These are phyloP conservation scores for Exophiala phaeomuriformis DNA, from an alignment of 2,329 filamentous ascomycete genomes.

Conservation along the genomic window DNA sequence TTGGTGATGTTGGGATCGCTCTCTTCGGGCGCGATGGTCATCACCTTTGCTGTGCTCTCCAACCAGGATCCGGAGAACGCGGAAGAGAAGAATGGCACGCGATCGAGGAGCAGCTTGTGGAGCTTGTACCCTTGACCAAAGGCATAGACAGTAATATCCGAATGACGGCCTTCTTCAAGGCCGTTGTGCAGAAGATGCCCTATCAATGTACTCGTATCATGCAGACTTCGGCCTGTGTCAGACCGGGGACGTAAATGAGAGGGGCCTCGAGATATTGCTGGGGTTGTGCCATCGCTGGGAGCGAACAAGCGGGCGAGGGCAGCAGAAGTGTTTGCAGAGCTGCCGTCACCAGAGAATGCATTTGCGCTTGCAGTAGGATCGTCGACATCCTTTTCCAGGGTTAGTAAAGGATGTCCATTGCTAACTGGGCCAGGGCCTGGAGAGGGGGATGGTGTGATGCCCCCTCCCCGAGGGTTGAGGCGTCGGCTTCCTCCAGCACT, in stretches of 20 bases:
- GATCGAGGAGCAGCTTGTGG: constrained; percentile 49
- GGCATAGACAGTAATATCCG: constrained; percentile 48
- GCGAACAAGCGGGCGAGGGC: constrained; percentile 30
- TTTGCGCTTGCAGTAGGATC: constrained; percentile 25
- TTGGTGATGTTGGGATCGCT: constrained; percentile 49
- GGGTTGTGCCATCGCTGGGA: constrained; percentile 21
- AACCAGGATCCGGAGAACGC: constrained; percentile 51
- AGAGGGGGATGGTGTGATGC: constrained; percentile 9
- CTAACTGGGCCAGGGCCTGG: constrained; percentile 10
- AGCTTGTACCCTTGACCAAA: constrained; percentile 48
- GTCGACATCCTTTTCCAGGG: constrained; percentile 32
- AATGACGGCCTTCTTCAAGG: constrained; percentile 46
- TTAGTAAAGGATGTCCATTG: constrained; percentile 24
- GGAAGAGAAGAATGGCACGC: constrained; percentile 50
- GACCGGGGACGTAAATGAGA: constrained; percentile 28
- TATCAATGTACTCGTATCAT: constrained; percentile 39
- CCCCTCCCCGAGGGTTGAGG: constrained; percentile 8
- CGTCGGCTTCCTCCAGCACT: constrained; percentile 20
- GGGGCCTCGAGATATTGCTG: constrained; percentile 26
- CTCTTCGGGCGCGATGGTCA: constrained; percentile 47
- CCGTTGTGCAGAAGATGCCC: constrained; percentile 49
- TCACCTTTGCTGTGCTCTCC: constrained; percentile 47
- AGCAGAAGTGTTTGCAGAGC: constrained; percentile 26
- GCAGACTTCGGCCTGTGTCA: constrained; percentile 21
- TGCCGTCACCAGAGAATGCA: constrained; percentile 17